A percentile compares a stretch with the other conserved stretches of the same genome.
phyloP scores from a whole-genome alignment of 495 filamentous ascomycete genomes.

The Podospora tetraspora region DNA sequence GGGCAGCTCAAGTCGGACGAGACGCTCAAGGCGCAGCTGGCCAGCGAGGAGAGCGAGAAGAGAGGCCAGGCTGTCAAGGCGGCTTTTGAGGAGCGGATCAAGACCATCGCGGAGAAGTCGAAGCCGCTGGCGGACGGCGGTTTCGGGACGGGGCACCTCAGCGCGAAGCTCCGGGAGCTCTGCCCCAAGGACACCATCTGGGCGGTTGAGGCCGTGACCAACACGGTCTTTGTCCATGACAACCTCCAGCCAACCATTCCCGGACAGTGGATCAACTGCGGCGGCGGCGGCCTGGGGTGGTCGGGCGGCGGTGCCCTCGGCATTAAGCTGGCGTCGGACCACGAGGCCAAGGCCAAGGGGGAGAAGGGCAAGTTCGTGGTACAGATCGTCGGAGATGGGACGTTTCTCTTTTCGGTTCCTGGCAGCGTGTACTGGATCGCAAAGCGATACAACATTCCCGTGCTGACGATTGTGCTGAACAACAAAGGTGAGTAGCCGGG shows the following conservation, averaged over 20 bases:
- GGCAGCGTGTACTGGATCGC: slow-evolving; percentile 92
- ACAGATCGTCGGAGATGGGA: slow-evolving; percentile 90
- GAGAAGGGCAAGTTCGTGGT: slow-evolving; percentile 79
- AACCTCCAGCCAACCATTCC: slow-evolving; percentile 71
- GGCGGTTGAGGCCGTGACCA: slow-evolving; percentile 85
- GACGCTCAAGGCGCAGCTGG: slow-evolving; percentile 40
- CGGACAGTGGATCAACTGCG: slow-evolving; percentile 88
- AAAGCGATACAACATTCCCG: slow-evolving; percentile 77
- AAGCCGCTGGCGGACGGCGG: slow-evolving; percentile 55
- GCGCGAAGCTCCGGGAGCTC: slow-evolving; percentile 54
- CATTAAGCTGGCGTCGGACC: slow-evolving; percentile 77
- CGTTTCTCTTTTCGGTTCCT: slow-evolving; percentile 83
- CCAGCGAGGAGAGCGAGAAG: slow-evolving; percentile 39
- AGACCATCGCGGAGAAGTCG: slow-evolving; percentile 52
- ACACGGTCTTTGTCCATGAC: slow-evolving; percentile 72
- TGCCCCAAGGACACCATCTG: slow-evolving; percentile 76
- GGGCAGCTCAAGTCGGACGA: slow-evolving; percentile 48
- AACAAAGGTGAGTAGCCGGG: slow-evolving; percentile 62
- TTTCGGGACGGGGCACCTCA: slow-evolving; percentile 68
- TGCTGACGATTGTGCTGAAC: slow-evolving; percentile 87
- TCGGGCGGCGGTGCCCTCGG: slow-evolving; percentile 85
- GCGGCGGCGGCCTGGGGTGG: slow-evolving; percentile 91
- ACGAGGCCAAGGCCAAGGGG: slow-evolving; percentile 53
- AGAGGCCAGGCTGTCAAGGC: slow-evolving; percentile 54
- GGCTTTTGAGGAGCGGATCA: slow-evolving; percentile 55